Evolutionary conservation across 768 basidiomycete genomes (phyloP).

Genomic region (Imleria badia): DNA sequence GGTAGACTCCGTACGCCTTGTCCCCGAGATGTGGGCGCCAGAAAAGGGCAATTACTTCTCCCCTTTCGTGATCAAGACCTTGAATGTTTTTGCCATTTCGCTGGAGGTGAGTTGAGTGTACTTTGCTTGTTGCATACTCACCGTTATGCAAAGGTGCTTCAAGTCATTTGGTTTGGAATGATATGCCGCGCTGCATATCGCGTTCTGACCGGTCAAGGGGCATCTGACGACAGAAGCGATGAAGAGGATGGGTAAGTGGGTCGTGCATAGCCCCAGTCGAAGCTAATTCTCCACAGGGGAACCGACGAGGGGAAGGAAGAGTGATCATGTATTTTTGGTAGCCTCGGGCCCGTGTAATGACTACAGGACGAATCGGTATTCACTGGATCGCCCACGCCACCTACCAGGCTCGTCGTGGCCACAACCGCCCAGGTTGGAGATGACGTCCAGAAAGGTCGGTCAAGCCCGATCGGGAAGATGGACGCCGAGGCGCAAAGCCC

Average conservation of each 20-base stretch:
- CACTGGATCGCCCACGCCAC: too few relatives aligned
- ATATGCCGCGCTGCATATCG: constrained; percentile 78
- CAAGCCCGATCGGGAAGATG: too few relatives aligned
- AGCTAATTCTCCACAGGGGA: constrained; percentile 17
- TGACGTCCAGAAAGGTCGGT: too few relatives aligned
- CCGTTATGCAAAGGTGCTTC: constrained; percentile 49
- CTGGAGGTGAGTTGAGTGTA: constrained; percentile 52
- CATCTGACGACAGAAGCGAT: constrained; percentile 84
- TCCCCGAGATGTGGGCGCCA: constrained; percentile 30
- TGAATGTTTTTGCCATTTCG: constrained; percentile 51
- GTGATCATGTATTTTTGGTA: constrained; percentile 16
- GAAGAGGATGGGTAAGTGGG: constrained; percentile 58
- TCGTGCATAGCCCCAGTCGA: neutral
- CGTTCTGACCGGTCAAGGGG: constrained; percentile 69
- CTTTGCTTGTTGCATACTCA: constrained; percentile 1
- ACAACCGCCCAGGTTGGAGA: too few relatives aligned
- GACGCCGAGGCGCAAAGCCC: too few relatives aligned
- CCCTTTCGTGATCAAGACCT: constrained; percentile 27
- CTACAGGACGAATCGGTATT: too few relatives aligned
- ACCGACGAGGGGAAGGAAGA: constrained; percentile 21
- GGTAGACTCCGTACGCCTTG: constrained; percentile 46
- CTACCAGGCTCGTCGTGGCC: too few relatives aligned
- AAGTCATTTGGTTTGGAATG: constrained; percentile 85
- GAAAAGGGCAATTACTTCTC: too few relatives aligned
- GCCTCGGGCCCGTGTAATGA: too few relatives aligned